Evolutionary conservation across 345 rosid species (phyloP).

Genomic region (Citrus mangshanensis): DNA sequence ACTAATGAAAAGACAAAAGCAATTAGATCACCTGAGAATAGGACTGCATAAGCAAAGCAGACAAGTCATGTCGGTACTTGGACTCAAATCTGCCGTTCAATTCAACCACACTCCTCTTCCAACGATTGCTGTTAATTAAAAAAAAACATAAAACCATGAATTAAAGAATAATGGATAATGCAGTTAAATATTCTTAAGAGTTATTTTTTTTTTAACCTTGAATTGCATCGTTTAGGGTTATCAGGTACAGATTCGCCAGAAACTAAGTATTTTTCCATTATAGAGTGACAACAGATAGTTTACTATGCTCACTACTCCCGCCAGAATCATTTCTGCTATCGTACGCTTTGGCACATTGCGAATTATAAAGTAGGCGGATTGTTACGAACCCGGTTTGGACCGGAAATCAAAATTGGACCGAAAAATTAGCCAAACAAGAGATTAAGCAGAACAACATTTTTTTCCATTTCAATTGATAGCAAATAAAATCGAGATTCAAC

Average conservation of each 20-base stretch:
- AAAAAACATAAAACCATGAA: background rate
- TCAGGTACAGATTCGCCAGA: constrained; percentile 29
- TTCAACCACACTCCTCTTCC: constrained; percentile 63
- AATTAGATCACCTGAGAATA: constrained; percentile 52
- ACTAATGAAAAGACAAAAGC: background rate
- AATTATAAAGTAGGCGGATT: no score
- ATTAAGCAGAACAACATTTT: no score
- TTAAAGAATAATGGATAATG: no score
- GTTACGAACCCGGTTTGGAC: background rate
- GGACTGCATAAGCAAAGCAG: constrained; percentile 55
- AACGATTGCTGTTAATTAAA: constrained; percentile 26
- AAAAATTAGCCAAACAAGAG: background rate
- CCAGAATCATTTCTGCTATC: background rate
- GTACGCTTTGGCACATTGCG: background rate
- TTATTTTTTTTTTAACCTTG: background rate
- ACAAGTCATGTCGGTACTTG: constrained; percentile 49
- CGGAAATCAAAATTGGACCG: background rate
- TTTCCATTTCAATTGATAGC: background rate
- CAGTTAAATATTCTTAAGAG: background rate
- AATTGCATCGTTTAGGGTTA: constrained; percentile 20
- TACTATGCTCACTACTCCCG: background rate
- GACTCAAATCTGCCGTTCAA: constrained; percentile 55
- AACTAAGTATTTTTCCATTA: constrained; percentile 48
- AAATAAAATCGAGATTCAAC: background rate
- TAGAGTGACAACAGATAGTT: background rate